Conservation (phyloP, 1,284 basidiomycete species). For the Puccinia horiana region DNA sequence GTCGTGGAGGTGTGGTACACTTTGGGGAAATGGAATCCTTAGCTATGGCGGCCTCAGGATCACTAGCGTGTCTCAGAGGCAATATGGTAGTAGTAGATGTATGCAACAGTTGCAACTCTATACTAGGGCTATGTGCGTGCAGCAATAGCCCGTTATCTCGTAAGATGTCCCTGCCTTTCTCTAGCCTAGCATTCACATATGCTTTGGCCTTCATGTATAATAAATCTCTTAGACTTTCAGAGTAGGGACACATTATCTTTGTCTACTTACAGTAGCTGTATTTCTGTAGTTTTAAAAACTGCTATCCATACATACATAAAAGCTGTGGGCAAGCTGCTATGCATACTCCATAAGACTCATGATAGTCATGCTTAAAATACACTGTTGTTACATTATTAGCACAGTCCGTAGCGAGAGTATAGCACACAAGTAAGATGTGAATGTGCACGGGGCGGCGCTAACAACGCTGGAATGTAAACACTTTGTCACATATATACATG, state of each 20-base stretch:
- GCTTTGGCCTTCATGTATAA: not conserved
- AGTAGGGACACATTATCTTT: too few relatives aligned
- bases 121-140: not conserved
- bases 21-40: constrained; percentile 8
- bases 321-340: too few relatives aligned
- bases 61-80: not conserved
- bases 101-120: not conserved
- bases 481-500: not conserved
- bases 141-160: not conserved
- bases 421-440: too few relatives aligned
- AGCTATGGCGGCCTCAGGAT: not conserved
- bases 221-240: not conserved
- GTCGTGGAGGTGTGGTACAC: not conserved
- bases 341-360: not conserved
- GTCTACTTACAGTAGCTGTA: too few relatives aligned
- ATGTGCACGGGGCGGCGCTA: too few relatives aligned
- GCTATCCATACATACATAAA: too few relatives aligned
- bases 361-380: not conserved
- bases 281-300: too few relatives aligned
- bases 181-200: not conserved
- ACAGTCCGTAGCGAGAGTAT: too few relatives aligned
- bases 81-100: not conserved
- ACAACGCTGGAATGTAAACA: not conserved
- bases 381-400: not conserved
- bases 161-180: not conserved